These are phyloP conservation scores for Aureobasidium sp. DNA, from an alignment of 2,329 filamentous ascomycete genomes.

Conservation along the genomic window DNA sequence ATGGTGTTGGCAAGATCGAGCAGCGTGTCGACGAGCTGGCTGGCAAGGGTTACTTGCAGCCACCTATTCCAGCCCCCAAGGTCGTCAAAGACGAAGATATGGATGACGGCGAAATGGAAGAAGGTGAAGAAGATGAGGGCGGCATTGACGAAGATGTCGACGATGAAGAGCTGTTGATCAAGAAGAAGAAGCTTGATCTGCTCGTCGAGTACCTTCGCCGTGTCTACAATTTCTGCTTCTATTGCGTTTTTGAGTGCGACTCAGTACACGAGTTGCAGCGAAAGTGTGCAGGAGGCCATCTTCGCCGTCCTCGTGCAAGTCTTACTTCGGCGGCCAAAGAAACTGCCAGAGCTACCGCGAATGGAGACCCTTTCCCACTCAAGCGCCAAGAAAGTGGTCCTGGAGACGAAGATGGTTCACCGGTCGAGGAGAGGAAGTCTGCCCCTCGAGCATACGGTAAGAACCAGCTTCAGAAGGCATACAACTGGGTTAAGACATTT, in stretches of 20 bases:
- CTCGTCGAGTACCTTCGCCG: slow-evolving; percentile 93
- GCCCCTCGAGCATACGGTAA: slow-evolving; percentile 39
- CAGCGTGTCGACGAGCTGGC: slow-evolving; percentile 77
- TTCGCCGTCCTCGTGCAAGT: slow-evolving; percentile 81
- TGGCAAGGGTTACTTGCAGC: slow-evolving; percentile 68
- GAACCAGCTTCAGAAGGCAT: slow-evolving; percentile 86
- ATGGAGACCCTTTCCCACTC: slow-evolving; percentile 73
- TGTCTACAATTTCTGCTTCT: slow-evolving; percentile 99
- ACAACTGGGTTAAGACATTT: slow-evolving; percentile 98
- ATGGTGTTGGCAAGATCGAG: slow-evolving; percentile 74
- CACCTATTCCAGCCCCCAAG: slow-evolving; percentile 48
- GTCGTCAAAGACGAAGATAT: slow-evolving; percentile 56
- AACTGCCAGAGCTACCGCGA: slow-evolving; percentile 77
- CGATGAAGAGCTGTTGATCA: slow-evolving; percentile 78
- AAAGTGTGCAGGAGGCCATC: slow-evolving; percentile 95
- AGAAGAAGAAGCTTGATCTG: slow-evolving; percentile 96
- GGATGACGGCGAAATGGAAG: slow-evolving; percentile 62
- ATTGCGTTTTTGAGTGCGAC: slow-evolving; percentile 97
- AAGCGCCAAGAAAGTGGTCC: slow-evolving; percentile 45
- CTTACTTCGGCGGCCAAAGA: slow-evolving; percentile 76
- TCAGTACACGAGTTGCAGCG: slow-evolving; percentile 92
- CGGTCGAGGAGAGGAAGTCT: slow-evolving; percentile 66
- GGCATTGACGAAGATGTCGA: slow-evolving; percentile 72
- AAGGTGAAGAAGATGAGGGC: slow-evolving; percentile 64
- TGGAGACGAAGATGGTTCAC: slow-evolving; percentile 50